Base-by-base conservation (phyloP, 306 rosid species). In the Trifolium dubium region DNA sequence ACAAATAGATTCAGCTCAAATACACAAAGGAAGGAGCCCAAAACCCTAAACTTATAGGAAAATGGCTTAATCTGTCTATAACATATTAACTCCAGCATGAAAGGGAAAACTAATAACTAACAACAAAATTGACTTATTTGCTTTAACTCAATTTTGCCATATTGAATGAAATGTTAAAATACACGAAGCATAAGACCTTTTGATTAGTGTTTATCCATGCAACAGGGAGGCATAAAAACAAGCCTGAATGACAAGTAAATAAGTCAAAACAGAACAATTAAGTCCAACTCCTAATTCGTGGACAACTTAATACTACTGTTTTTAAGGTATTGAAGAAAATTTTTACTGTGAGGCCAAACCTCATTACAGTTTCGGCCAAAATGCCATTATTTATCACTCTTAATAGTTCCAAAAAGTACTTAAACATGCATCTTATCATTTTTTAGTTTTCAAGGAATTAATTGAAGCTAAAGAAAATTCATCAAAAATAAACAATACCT, bases 401-500 rank as follows among this genome's bases (percentile, higher is more conserved):
- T 28, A 50, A 56, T 14, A 64, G 19, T 39, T 29, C 31, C 60
- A 49, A 46, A 61, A 50, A 11, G 31, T 59, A 19, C 50, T 29
- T 5, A 28, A 62, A 62, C 5, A 35, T 62, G 47, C 23, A 61
- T 67, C 56, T 30, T 28, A 47, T 49, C 53, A 62, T 65, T 41
- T 39, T 47, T 37, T 32, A 17, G 53, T 31, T 18, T 19, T 5
- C 58, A 65, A 70, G 63, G 15, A 69, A 35, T 50, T 59, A 81
- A 46, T 9, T n/a, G 43, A 67, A 58, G 66, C 51, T 54, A 11
- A 56, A 43, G 41, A 59, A 65, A 77, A 53, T 66, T 62, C 18
- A 47, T 67, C 34, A 46, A 47, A 63, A 62, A 67, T 70, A 50
- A 67, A 68, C 44, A 72, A 78, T 86, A 94, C 99, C 99, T 94